phyloP scores from a whole-genome alignment of 306 rosid genomes.

The Acacia acuminata region DNA sequence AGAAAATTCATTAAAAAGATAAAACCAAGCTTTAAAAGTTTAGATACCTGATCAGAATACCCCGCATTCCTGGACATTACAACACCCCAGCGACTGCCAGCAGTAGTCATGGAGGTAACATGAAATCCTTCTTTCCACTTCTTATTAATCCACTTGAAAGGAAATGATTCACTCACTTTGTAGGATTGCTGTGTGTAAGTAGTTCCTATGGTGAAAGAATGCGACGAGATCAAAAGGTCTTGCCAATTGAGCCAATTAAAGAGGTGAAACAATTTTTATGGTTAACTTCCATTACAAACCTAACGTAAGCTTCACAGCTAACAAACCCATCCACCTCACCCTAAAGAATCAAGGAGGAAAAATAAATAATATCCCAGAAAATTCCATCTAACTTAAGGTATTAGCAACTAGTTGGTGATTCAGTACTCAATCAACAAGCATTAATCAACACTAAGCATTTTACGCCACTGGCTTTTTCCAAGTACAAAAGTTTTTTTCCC shows the following conservation, averaged over 20 bases:
- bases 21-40: not conserved
- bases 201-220: slow-evolving; percentile 58
- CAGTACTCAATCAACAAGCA: not conserved
- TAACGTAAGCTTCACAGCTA: not conserved
- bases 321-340: not conserved
- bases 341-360: not conserved
- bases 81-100: slow-evolving; percentile 95
- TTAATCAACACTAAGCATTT: not conserved
- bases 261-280: not conserved
- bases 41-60: slow-evolving; percentile 81
- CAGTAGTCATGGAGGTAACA: slow-evolving; percentile 95
- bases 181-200: slow-evolving; percentile 91
- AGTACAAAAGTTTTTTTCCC: not conserved
- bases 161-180: slow-evolving; percentile 92
- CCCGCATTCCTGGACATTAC: slow-evolving; percentile 98
- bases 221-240: slow-evolving; percentile 19
- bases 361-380: not conserved
- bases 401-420: not conserved
- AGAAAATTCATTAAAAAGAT: too few species aligned
- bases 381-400: not conserved
- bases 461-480: not conserved
- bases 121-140: slow-evolving; percentile 98
- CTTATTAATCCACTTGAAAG: slow-evolving; percentile 93
- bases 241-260: not conserved
- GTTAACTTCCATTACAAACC: not conserved